phyloP scores from a whole-genome alignment of 345 rosid species.

The Triadica sebifera region DNA sequence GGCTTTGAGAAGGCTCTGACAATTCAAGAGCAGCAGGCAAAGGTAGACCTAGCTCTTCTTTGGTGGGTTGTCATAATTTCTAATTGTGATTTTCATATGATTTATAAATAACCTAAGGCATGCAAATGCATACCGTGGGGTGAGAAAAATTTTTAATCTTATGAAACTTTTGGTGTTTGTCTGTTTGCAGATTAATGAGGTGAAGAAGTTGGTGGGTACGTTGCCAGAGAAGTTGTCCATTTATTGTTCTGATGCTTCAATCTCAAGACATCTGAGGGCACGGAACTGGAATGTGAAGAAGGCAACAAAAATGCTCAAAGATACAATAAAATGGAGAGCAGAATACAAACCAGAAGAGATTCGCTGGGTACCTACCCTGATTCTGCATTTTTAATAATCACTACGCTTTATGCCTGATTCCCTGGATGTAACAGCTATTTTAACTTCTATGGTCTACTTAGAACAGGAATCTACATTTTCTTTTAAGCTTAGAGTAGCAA shows the following conservation, averaged over 20 bases:
- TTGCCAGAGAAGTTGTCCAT: constrained; percentile 56
- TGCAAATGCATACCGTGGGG: not conserved
- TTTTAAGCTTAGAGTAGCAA: not conserved
- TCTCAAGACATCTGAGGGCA: constrained; percentile 68
- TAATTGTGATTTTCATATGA: not conserved
- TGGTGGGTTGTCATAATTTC: not conserved
- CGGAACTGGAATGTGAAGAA: constrained; percentile 88
- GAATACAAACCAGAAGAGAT: constrained; percentile 85
- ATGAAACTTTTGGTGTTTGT: constrained; percentile 11
- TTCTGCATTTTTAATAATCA: constrained; percentile 1
- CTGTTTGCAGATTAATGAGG: constrained; percentile 57
- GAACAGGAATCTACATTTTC: constrained; percentile 2
- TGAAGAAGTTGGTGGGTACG: constrained; percentile 57
- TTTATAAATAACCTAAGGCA: constrained; percentile 9
- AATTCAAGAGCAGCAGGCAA: constrained; percentile 62
- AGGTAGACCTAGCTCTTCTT: constrained; percentile 41
- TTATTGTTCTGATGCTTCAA: constrained; percentile 68
- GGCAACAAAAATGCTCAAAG: constrained; percentile 91
- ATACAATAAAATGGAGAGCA: constrained; percentile 86
- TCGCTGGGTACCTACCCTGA: constrained; percentile 56
- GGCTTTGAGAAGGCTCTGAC: constrained; percentile 54
- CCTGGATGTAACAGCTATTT: constrained; percentile 7
- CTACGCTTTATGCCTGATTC: constrained; percentile 11
- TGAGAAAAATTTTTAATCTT: constrained; percentile 4
- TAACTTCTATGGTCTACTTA: not conserved